Percentiles rank a stretch among this genome's conserved stretches.
These are phyloP conservation scores for Musa schizocarpa DNA, from an alignment of 176 grass and related monocot genomes.

Conservation along the genomic window DNA sequence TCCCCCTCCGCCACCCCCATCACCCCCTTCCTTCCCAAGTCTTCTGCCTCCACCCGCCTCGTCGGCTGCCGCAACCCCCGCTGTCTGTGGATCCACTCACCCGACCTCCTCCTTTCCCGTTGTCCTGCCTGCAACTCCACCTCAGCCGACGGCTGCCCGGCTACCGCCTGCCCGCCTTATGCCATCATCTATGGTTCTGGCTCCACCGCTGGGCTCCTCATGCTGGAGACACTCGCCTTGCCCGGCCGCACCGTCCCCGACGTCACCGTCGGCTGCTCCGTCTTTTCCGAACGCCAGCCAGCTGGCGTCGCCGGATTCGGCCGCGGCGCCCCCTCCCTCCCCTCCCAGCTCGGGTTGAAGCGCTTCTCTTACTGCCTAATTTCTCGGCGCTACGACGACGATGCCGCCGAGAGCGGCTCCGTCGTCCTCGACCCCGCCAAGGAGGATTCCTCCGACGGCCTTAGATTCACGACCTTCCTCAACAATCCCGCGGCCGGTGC, in stretches of 20 bases:
- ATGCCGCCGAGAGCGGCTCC: conserved; percentile 44
- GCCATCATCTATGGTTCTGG: conserved; percentile 70
- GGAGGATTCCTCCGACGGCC: neutral
- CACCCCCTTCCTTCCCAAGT: conserved; percentile 52
- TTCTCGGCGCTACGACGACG: conserved; percentile 70
- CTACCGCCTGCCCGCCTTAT: conserved; percentile 58
- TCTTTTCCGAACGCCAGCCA: too few relatives aligned
- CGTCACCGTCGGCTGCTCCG: conserved; percentile 28
- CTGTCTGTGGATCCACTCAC: conserved; percentile 65
- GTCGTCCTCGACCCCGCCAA: conserved; percentile 39
- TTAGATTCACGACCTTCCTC: conserved; percentile 44
- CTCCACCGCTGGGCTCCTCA: conserved; percentile 61
- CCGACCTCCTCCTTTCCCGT: conserved; percentile 22
- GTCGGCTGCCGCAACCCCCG: conserved; percentile 52
- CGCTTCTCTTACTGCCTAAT: conserved; percentile 86
- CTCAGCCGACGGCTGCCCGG: conserved; percentile 1
- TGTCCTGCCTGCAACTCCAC: neutral
- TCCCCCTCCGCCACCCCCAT: neutral
- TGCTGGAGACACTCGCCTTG: conserved; percentile 47
- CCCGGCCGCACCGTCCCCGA: conserved; percentile 11
- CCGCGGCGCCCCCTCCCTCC: conserved; percentile 44
- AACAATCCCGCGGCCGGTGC: conserved; percentile 17
- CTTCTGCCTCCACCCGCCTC: conserved; percentile 50
- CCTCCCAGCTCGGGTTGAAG: conserved; percentile 37
- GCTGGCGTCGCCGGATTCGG: too few relatives aligned